A percentile compares a stretch with the other conserved stretches of the same genome.
phyloP scores from a whole-genome alignment of 495 filamentous ascomycete genomes.

The Talaromyces stipitatus region DNA sequence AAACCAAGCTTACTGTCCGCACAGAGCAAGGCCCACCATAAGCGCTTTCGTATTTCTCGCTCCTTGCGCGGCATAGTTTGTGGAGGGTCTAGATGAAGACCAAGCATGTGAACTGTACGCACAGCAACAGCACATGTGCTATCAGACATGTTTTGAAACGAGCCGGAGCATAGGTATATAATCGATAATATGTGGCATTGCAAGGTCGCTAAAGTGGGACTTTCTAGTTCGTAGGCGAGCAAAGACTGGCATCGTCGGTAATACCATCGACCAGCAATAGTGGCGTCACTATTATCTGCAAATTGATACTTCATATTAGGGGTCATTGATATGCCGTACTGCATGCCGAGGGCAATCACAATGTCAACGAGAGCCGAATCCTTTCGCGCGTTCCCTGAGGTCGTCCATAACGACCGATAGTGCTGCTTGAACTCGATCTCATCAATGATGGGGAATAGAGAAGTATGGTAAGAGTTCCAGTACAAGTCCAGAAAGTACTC shows the following conservation, averaged over 20 bases:
- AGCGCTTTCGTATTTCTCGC: conserved; percentile 26
- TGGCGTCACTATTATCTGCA: conserved; percentile 19
- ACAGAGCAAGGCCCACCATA: conserved; percentile 35
- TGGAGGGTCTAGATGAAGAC: conserved; percentile 34
- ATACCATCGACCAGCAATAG: conserved; percentile 26
- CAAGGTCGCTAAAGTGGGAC: conserved; percentile 31
- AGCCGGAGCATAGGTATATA: conserved; percentile 29
- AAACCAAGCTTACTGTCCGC: conserved; percentile 33
- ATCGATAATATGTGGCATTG: conserved; percentile 35
- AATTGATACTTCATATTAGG: conserved; percentile 6
- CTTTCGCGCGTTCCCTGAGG: conserved; percentile 17
- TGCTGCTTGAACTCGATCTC: conserved; percentile 31
- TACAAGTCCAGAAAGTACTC: conserved; percentile 40
- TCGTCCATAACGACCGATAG: conserved; percentile 30
- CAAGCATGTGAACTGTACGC: conserved; percentile 32
- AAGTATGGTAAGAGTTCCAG: conserved; percentile 40
- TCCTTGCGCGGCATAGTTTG: conserved; percentile 17
- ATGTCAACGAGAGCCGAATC: conserved; percentile 41
- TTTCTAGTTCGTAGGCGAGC: conserved; percentile 32
- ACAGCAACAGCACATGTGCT: conserved; percentile 24
- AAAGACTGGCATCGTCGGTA: conserved; percentile 30
- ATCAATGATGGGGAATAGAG: conserved; percentile 23
- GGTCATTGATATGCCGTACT: conserved; percentile 28
- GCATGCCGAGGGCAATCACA: conserved; percentile 37
- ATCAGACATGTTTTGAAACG: conserved; percentile 38